Evolutionary conservation across 2,329 filamentous ascomycete genomes (phyloP), one percentile per base, ranked within the genome.

Genomic region (Exophiala oligosperma): DNA sequence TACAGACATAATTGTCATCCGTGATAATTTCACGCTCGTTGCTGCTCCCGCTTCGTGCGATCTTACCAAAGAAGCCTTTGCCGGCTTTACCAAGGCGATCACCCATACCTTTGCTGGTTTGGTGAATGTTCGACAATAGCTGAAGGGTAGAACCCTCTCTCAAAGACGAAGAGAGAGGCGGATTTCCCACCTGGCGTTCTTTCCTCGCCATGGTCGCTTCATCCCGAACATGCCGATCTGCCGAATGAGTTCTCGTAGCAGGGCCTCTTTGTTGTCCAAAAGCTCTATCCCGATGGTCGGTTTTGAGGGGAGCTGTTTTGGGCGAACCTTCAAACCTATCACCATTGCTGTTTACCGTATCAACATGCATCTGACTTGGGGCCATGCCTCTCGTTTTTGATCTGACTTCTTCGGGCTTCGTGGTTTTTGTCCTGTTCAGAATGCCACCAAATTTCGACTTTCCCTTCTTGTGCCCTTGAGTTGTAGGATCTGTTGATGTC

Each of bases 41-140:
- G 65, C 85, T 89, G 70, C 89, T 90, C 47, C 81, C 82, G 68
- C 86, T 89, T 55, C 90, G 83, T 21, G 82, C 82, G 64, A 87
- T 81, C 73, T 94, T 94, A 59, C 89, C 89, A 69, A 96, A 92
- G 52, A 95, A 81, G 8, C 89, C 88, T 70, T 92, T 93, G 64
- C 90, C 88, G 61, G 93, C 84, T 68, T 91, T 91, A 62, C 81
- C 80, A 57, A 85, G 72, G 41, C 82, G 80, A 63, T 91, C 90
- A 23, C 90, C 90, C 54, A 90, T 89, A 67, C 87, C 88, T 51
- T 84, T 88, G 17, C 87, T 87, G 4, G 87, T 86, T 66, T 82
- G 87, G 64, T 88, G 89, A 47, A 94, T 76, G 56, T 88, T 91
- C 63, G 83, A 89, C 69, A 94, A 84, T 55, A 94, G 85, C 1